These are phyloP conservation scores for Magnusiomyces tetraspermus DNA, from an alignment of 1,139 yeast genomes.

Conservation along the genomic window DNA sequence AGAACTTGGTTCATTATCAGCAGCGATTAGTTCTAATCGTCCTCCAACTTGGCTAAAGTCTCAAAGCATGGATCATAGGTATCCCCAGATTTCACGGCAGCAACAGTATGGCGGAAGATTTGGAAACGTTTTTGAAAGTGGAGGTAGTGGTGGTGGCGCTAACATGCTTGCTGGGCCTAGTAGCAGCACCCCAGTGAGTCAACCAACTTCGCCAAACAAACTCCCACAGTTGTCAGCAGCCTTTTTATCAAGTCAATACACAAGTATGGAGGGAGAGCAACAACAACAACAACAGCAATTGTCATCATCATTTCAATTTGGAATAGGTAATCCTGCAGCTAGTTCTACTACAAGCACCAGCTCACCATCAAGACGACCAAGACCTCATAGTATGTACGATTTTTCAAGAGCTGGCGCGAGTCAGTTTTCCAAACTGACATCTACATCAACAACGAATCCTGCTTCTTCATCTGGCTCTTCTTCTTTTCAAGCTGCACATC, in stretches of 20 bases:
- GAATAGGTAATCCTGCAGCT: not conserved
- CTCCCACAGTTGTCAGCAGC: not conserved
- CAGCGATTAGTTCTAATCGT: not conserved
- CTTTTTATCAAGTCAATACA: no score
- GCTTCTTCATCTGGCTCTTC: not conserved
- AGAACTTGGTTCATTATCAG: not conserved
- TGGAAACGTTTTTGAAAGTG: not conserved
- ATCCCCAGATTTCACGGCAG: not conserved
- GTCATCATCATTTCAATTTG: not conserved
- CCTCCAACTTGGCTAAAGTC: not conserved
- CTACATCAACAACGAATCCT: not conserved
- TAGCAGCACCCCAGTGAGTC: not conserved
- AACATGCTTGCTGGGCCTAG: no score
- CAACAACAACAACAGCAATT: not conserved
- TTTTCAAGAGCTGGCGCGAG: not conserved
- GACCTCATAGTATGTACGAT: conserved; percentile 1
- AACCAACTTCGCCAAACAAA: not conserved
- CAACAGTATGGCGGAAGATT: not conserved
- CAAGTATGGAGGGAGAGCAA: not conserved
- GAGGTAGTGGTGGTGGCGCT: no score
- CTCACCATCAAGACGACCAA: not conserved
- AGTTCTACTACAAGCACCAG: not conserved
- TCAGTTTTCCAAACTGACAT: not conserved
- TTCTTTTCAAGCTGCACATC: not conserved
- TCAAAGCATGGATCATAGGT: not conserved